A percentile compares a stretch with the other conserved stretches of the same genome.
Conservation (phyloP, 345 rosid genomes). For the Triadica sebifera region DNA sequence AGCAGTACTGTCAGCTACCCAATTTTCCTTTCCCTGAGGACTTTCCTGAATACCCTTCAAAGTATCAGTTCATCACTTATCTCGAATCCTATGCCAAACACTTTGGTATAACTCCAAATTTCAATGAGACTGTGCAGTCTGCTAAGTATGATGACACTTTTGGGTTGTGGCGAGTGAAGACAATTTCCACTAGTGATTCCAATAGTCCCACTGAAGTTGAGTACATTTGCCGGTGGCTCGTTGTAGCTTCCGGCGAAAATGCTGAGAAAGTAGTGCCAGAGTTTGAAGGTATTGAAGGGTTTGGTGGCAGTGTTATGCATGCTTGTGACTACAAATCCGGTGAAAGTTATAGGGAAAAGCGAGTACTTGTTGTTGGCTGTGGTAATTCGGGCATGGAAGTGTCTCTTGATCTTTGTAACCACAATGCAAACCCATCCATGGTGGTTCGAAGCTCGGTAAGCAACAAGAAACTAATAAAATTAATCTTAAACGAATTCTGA, state of each 20-base stretch:
- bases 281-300: conserved; percentile 63
- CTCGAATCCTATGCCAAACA: conserved; percentile 62
- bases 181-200: conserved; percentile 36
- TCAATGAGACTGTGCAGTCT: conserved; percentile 67
- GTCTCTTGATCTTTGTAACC: conserved; percentile 73
- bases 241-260: conserved; percentile 86
- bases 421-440: conserved; percentile 69
- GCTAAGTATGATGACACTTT: conserved; percentile 65
- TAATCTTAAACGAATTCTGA: neutral
- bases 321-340: conserved; percentile 82
- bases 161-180: conserved; percentile 69
- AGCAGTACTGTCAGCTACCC: conserved; percentile 72
- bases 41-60: conserved; percentile 77
- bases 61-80: conserved; percentile 63
- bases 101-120: conserved; percentile 58
- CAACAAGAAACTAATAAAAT: neutral
- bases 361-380: conserved; percentile 78
- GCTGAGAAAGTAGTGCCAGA: conserved; percentile 76
- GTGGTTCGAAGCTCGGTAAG: conserved; percentile 83
- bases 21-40: conserved; percentile 56
- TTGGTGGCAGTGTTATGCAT: conserved; percentile 58
- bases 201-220: conserved; percentile 47
- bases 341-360: conserved; percentile 48
- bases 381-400: conserved; percentile 97
- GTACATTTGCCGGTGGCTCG: conserved; percentile 78